Conservation (phyloP, 129 eudicot species). For the Daucus carota region DH1_v3.0 NC_030381.2:41708001-41708500, state of each 20-base stretch:
- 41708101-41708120: slow-evolving; percentile 92
- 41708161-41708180: slow-evolving; percentile 84
- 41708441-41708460: background rate
- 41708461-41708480: background rate
- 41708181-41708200: slow-evolving; percentile 82
- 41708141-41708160: slow-evolving; percentile 93
- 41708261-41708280: slow-evolving; percentile 75
- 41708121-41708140: slow-evolving; percentile 77
- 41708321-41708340: slow-evolving; percentile 80
- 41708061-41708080: slow-evolving; percentile 97
- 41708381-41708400: slow-evolving; percentile 99
- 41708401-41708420: slow-evolving; percentile 55
- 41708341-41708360: slow-evolving; percentile 67
- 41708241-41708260: slow-evolving; percentile 93
- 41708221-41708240: slow-evolving; percentile 84
- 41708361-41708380: slow-evolving; percentile 81
- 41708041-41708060: slow-evolving; percentile 96
- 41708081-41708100: slow-evolving; percentile 97
- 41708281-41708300: slow-evolving; percentile 75
- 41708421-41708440: background rate
- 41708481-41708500: background rate
- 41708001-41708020: slow-evolving; percentile 97
- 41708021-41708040: slow-evolving; percentile 98
- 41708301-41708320: slow-evolving; percentile 57
- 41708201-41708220: slow-evolving; percentile 72